Conservation (phyloP, 2,329 filamentous ascomycete genomes). For the Triangularia setosa region DNA sequence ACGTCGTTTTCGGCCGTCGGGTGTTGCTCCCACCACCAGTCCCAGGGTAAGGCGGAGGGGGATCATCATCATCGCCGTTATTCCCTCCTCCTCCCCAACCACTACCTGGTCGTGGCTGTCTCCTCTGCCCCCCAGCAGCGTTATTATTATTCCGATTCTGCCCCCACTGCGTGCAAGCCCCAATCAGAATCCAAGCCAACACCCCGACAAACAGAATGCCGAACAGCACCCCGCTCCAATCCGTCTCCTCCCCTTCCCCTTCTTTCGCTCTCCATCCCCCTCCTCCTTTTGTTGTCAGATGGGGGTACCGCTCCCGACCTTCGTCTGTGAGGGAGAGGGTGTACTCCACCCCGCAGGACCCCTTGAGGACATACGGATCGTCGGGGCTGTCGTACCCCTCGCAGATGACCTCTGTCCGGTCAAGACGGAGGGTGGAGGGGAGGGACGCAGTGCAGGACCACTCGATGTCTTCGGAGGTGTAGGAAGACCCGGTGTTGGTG, state of each 20-base stretch:
- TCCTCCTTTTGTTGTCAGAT: conserved; percentile 38
- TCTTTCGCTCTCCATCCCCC: conserved; percentile 31
- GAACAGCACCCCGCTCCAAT: conserved; percentile 49
- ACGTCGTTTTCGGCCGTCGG: conserved; percentile 19
- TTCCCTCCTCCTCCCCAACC: conserved; percentile 32
- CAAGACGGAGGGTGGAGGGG: conserved; percentile 64
- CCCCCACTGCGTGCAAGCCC: conserved; percentile 39
- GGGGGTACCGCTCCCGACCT: conserved; percentile 68
- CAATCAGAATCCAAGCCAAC: conserved; percentile 58
- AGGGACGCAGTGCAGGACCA: conserved; percentile 75
- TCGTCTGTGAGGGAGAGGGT: conserved; percentile 70
- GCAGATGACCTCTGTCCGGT: conserved; percentile 84
- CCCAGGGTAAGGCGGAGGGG: conserved; percentile 52
- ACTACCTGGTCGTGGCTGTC: conserved; percentile 15
- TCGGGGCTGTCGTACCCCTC: conserved; percentile 77
- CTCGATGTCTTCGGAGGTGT: conserved; percentile 75
- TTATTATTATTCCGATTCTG: not conserved
- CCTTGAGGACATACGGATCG: conserved; percentile 83
- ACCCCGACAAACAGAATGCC: conserved; percentile 58
- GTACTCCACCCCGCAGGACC: conserved; percentile 92
- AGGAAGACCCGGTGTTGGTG: conserved; percentile 77
- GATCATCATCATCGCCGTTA: conserved; percentile 32
- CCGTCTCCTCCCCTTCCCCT: conserved; percentile 25
- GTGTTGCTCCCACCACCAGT: conserved; percentile 29
- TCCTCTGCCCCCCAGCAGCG: not conserved